A percentile compares a stretch with the other conserved stretches of the same genome.
These are phyloP conservation scores for Capsella rubella DNA, from an alignment of 441 rosid species.

Conservation along the genomic window DNA sequence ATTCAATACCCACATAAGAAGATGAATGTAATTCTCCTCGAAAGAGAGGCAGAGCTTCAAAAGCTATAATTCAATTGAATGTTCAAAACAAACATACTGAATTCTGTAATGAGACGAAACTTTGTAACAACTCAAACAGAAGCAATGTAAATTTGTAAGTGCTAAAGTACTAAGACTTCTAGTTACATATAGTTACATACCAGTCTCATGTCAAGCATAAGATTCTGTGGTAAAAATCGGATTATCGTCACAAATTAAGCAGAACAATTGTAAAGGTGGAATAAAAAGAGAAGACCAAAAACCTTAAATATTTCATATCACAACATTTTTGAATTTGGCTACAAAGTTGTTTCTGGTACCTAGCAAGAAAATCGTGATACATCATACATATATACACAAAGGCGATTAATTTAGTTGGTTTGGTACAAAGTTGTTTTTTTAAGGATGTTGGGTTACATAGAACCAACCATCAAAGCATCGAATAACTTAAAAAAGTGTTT, in stretches of 20 bases:
- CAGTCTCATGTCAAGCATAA: conserved; percentile 54
- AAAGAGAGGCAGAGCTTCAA: conserved; percentile 24
- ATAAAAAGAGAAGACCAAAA: not conserved
- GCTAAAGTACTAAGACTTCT: conserved; percentile 46
- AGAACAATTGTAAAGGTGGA: conserved; percentile 21
- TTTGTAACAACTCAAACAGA: too few species aligned
- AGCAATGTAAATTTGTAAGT: too few species aligned
- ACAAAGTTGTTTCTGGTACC: not conserved
- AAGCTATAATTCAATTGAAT: conserved; percentile 8
- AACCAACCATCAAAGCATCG: conserved; percentile 36
- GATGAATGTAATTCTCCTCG: not conserved
- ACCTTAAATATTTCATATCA: not conserved
- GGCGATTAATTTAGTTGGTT: conserved; percentile 24
- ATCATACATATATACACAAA: conserved; percentile 26
- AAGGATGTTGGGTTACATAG: conserved; percentile 35
- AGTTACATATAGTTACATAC: conserved; percentile 55
- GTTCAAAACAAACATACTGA: not conserved
- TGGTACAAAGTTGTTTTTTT: conserved; percentile 38
- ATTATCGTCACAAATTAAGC: conserved; percentile 54
- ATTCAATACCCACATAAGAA: conserved; percentile 5
- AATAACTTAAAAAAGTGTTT: conserved; percentile 19
- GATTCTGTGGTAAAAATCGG: conserved; percentile 50
- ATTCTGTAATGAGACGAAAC: not conserved
- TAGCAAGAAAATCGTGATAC: conserved; percentile 26
- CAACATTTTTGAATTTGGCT: conserved; percentile 11